Percentiles rank a stretch among this genome's conserved stretches.
phyloP scores from a whole-genome alignment of 495 filamentous ascomycete genomes.

The Xylona heveae region DNA sequence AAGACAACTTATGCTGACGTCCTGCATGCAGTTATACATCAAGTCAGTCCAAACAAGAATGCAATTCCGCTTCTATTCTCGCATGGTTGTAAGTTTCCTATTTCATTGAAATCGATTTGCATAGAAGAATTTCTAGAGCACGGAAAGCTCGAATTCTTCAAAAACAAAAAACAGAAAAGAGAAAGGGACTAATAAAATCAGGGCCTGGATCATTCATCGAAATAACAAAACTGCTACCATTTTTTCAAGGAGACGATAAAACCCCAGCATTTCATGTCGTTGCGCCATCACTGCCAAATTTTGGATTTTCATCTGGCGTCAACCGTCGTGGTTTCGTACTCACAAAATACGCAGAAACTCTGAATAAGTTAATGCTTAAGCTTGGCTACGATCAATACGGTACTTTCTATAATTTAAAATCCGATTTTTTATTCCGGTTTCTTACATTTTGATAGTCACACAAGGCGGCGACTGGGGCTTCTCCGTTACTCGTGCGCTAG shows the following conservation, averaged over 20 bases:
- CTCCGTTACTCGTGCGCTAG: slow-evolving; percentile 35
- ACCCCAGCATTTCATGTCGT: slow-evolving; percentile 43
- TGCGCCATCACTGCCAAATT: slow-evolving; percentile 48
- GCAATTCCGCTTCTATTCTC: slow-evolving; percentile 17
- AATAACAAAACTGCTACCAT: slow-evolving; percentile 36
- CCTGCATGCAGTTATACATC: no score
- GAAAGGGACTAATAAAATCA: slow-evolving; percentile 12
- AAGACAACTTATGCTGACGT: no score
- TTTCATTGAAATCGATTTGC: background rate
- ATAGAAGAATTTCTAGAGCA: background rate
- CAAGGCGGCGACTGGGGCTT: slow-evolving; percentile 53
- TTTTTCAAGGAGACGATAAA: slow-evolving; percentile 21
- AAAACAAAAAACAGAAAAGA: background rate
- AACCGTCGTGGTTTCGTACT: slow-evolving; percentile 33
- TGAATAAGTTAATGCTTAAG: slow-evolving; percentile 43
- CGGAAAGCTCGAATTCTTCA: slow-evolving; percentile 1
- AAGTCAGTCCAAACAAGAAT: slow-evolving; percentile 8
- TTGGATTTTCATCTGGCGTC: slow-evolving; percentile 40
- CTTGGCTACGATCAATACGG: slow-evolving; percentile 47
- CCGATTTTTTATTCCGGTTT: background rate
- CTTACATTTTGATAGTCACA: slow-evolving; percentile 19
- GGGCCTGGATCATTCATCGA: slow-evolving; percentile 54
- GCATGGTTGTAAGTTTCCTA: slow-evolving; percentile 11
- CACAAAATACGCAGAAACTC: slow-evolving; percentile 35
- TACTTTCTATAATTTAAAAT: slow-evolving; percentile 5